Base-by-base conservation (phyloP, 1,284 basidiomycete species). In the Coniophora puteana region DNA sequence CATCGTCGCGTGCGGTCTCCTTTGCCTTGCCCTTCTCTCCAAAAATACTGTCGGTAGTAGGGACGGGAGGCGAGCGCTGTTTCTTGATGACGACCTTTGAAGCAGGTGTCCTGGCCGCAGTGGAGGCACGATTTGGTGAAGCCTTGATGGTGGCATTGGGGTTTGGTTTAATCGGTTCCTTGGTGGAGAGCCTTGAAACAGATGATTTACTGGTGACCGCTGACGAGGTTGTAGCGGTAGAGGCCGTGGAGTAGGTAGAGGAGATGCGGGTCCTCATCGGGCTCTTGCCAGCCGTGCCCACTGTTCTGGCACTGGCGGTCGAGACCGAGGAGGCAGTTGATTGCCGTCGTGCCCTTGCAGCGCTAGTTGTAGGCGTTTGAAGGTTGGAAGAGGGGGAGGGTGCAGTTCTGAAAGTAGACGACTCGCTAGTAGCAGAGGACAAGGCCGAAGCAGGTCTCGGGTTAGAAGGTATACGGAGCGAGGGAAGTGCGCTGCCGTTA, bases 351-450 rank as follows among this genome's bases (percentile, higher is more conserved):
- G 64, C 63, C n/a, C 71, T 62, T 1, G 55, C 44, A 12, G 46
- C 44, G 4, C 35, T 46, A 2, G 57, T 58, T 10, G 49, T 49
- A 3, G 57, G 51, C 23, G 63, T 55, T 13, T 59, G 61, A 30
- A 65, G 58, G 1, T 63, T 60, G 17, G 61, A 43, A 4, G 55
- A 49, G 23, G 76, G 73, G 1, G 70, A 68, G 13, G 52, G 62
- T 17, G 82, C 78, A 0, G 78, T 83, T 42, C 74, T 75, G 57
- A 79, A 85, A 1, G 74, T 71, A 0, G 67, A 68, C 3, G 71
- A 69, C 12, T 64, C 71, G 3, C 78, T 74, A 33, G 69, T 78
- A 4, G 67, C 66, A 1, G 63, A 65, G n/a, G 76, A 76, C 18
- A 69, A 48, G 8, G 58, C 62, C 5, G 78, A 78, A 3, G 53